Evolutionary conservation across 2,329 filamentous ascomycete genomes (phyloP).

Genomic region (Colletotrichum lentis): DNA sequence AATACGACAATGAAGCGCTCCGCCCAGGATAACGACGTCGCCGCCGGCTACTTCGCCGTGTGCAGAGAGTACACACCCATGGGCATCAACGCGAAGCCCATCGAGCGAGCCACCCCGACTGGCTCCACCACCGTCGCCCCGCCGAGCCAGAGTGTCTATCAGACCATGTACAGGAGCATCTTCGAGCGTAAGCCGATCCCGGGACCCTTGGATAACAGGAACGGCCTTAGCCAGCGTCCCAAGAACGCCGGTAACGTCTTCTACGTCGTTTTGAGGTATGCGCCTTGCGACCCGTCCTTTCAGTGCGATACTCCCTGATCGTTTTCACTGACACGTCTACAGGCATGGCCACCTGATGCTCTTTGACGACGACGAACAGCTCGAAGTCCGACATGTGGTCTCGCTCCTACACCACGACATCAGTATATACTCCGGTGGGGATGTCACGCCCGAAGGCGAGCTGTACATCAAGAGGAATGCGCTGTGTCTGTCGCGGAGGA

Average conservation of each 20-base stretch:
- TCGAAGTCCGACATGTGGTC: slow-evolving; percentile 96
- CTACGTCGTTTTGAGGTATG: slow-evolving; percentile 86
- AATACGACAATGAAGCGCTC: slow-evolving; percentile 55
- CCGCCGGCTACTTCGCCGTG: slow-evolving; percentile 93
- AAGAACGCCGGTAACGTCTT: slow-evolving; percentile 86
- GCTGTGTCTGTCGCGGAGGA: slow-evolving; percentile 77
- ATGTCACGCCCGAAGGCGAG: slow-evolving; percentile 85
- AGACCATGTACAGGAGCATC: slow-evolving; percentile 96
- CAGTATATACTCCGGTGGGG: slow-evolving; percentile 82
- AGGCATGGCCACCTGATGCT: slow-evolving; percentile 97
- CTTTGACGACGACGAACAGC: slow-evolving; percentile 93
- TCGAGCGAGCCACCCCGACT: slow-evolving; percentile 82
- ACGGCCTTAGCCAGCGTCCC: slow-evolving; percentile 60
- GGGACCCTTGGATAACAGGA: slow-evolving; percentile 58
- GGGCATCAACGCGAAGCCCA: slow-evolving; percentile 90
- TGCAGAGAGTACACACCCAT: slow-evolving; percentile 91
- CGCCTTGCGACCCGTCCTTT: slow-evolving; percentile 13
- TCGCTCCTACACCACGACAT: slow-evolving; percentile 88
- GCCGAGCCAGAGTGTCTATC: slow-evolving; percentile 93
- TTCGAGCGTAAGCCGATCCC: slow-evolving; percentile 78
- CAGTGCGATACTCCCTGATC: neutral
- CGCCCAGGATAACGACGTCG: slow-evolving; percentile 75
- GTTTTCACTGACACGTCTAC: slow-evolving; percentile 31
- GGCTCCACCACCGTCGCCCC: slow-evolving; percentile 77
- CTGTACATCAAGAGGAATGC: slow-evolving; percentile 96